These are phyloP conservation scores for Trichocladium antarcticum DNA, from an alignment of 495 filamentous ascomycete genomes.

Conservation along the genomic window DNA sequence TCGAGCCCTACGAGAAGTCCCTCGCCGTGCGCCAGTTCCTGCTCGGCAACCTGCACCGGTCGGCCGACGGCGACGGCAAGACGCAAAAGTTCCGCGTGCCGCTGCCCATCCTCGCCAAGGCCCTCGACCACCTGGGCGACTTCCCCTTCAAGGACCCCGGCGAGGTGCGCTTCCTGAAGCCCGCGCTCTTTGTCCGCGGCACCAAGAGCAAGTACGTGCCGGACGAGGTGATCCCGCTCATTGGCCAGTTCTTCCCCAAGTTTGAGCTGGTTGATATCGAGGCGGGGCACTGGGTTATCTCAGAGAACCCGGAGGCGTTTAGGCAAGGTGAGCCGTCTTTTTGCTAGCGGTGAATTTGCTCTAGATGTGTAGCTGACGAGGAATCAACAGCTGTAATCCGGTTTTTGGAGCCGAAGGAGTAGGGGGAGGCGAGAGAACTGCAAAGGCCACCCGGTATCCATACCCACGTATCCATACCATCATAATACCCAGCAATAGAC, in stretches of 20 bases:
- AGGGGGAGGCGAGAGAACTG: background rate
- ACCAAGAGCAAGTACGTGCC: slow-evolving; percentile 75
- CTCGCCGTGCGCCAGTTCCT: slow-evolving; percentile 81
- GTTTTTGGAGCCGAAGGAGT: slow-evolving; percentile 52
- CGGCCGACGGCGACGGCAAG: slow-evolving; percentile 5
- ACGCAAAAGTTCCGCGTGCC: slow-evolving; percentile 39
- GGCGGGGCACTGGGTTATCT: slow-evolving; percentile 88
- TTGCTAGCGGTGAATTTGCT: background rate
- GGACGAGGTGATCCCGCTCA: slow-evolving; percentile 75
- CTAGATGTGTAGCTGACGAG: background rate
- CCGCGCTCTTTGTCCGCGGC: slow-evolving; percentile 73
- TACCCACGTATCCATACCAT: background rate
- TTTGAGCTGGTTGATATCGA: slow-evolving; percentile 75
- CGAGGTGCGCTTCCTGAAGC: slow-evolving; percentile 54
- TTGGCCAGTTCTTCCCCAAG: slow-evolving; percentile 80
- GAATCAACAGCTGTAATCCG: slow-evolving; percentile 43
- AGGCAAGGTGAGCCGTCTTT: slow-evolving; percentile 50
- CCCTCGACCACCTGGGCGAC: slow-evolving; percentile 54
- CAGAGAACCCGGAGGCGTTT: slow-evolving; percentile 83
- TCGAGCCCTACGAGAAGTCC: slow-evolving; percentile 65
- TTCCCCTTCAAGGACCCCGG: slow-evolving; percentile 69
- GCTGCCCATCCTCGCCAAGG: slow-evolving; percentile 27
- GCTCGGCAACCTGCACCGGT: slow-evolving; percentile 69
- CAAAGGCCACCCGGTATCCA: too few relatives aligned
- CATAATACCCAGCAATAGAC: background rate